Base-by-base conservation (phyloP, 2,329 filamentous ascomycete species). In the Tolypocladium guangdongense region DNA sequence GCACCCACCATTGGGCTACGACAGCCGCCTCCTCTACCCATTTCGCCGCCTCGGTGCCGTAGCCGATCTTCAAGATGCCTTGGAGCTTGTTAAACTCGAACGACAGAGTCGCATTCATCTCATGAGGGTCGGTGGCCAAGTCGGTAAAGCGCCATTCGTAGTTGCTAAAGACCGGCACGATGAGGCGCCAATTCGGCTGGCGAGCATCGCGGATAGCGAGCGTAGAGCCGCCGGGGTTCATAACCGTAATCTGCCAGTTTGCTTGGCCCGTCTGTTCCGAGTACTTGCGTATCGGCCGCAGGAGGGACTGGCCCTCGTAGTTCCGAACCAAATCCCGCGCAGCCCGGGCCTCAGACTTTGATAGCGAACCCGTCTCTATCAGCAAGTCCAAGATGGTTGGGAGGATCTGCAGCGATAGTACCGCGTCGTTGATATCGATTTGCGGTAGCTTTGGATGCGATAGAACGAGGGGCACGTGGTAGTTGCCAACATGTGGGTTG, bases 371-470 rank as follows among this genome's bases (percentile, higher is more conserved):
- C 6, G 62, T 68, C 54, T 67, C 65, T 51, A 68, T 55, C 32
- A 69, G 64, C 0, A 69, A 59, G 39, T 69, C 67, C 35, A 69
- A 61, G 22, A 69, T 66, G 4, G 66, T 68, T 1, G 67, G 67
- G 1, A 69, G 57, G 33, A 69, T 64, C 7, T 64, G 64, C 43
- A 67, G 58, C 16, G 67, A 67, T n/a, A 62, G 66, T 3, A 64
- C 63, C n/a, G 66, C 60, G 27, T 63, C 63, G 41, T 65, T 55
- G 55, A 69, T 61, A 51, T 68, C 63, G 2, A 69, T 53, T 11
- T 61, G 58, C 2, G 67, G 67, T 20, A 69, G 59, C 30, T 61
- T 55, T 1, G 67, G 67, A 52, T 69, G 67, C 20, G 65, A 63
- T 41, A 69, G 59, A 7, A 65, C 61, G 16, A 69, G 59, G 3